These are phyloP conservation scores for Trypanosoma grayi DNA, from an alignment of 208 protist species.

Conservation along the genomic window DNA sequence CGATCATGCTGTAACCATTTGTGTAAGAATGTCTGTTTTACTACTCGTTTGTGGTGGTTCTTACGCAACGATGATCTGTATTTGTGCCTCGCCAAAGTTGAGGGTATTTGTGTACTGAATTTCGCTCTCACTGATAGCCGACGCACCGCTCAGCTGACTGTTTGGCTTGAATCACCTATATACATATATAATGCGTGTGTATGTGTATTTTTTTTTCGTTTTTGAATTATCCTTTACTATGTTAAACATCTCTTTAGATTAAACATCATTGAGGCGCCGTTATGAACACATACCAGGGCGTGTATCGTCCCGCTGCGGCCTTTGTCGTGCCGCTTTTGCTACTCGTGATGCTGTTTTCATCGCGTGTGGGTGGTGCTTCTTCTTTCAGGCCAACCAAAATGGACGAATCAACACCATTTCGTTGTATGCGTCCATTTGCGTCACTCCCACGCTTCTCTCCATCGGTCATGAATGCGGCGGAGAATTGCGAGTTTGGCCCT, in stretches of 20 bases:
- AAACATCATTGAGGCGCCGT: background rate
- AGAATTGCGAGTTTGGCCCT: slow-evolving; percentile 62
- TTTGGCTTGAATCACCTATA: too few relatives aligned
- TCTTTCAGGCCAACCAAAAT: background rate
- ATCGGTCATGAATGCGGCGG: slow-evolving; percentile 26
- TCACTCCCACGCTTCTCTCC: slow-evolving; percentile 35
- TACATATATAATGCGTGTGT: too few relatives aligned
- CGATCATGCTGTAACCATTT: slow-evolving; percentile 1
- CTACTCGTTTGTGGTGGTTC: background rate
- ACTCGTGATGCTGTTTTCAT: background rate
- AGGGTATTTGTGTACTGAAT: background rate
- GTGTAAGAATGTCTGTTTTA: background rate
- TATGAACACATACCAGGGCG: too few relatives aligned
- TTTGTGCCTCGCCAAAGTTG: too few relatives aligned
- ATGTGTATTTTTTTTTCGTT: too few relatives aligned
- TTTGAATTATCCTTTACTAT: background rate
- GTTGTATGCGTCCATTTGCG: slow-evolving; percentile 56
- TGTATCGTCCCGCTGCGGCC: background rate
- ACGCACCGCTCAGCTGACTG: background rate
- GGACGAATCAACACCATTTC: slow-evolving; percentile 25
- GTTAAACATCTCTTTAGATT: background rate
- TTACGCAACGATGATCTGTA: background rate
- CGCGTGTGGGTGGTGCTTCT: background rate
- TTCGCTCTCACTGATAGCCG: background rate
- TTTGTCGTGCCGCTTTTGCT: background rate